Conservation (phyloP, 2,329 filamentous ascomycete genomes). For the Aspergillus novoparasiticus region DNA sequence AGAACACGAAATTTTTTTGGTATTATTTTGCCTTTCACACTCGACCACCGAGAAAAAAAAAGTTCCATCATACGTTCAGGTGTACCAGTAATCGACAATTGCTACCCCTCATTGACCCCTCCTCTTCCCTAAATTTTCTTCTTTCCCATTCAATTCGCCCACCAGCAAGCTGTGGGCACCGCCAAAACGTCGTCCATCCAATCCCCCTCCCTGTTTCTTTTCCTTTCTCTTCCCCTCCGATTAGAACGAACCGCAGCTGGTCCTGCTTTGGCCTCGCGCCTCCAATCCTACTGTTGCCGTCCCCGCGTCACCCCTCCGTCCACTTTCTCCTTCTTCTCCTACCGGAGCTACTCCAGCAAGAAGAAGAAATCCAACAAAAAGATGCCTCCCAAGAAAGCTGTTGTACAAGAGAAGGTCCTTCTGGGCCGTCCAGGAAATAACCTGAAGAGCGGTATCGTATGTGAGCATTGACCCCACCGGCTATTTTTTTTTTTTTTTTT, state of each 20-base stretch:
- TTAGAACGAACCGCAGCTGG: constrained; percentile 65
- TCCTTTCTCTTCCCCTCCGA: constrained; percentile 57
- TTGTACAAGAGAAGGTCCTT: constrained; percentile 92
- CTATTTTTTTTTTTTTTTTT: constrained; percentile 27
- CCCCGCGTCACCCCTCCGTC: constrained; percentile 44
- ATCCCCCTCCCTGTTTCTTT: constrained; percentile 39
- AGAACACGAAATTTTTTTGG: background rate
- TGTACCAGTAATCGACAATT: background rate
- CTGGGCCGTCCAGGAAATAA: constrained; percentile 96
- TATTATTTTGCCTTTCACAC: background rate
- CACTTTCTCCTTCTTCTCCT: constrained; percentile 50
- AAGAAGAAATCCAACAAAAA: constrained; percentile 63
- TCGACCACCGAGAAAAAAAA: background rate
- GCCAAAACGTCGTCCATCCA: constrained; percentile 15
- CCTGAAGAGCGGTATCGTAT: constrained; percentile 96
- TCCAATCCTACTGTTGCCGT: constrained; percentile 27
- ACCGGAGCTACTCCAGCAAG: constrained; percentile 58
- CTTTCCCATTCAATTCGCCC: background rate
- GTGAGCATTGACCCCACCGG: constrained; percentile 59
- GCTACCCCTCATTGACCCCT: background rate
- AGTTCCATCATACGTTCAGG: background rate
- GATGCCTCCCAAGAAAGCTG: constrained; percentile 95
- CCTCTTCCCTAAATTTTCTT: background rate
- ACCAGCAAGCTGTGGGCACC: background rate
- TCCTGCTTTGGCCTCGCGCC: constrained; percentile 55